phyloP scores from a whole-genome alignment of 2,329 filamentous ascomycete genomes.

The Pseudocercospora vitis region DNA sequence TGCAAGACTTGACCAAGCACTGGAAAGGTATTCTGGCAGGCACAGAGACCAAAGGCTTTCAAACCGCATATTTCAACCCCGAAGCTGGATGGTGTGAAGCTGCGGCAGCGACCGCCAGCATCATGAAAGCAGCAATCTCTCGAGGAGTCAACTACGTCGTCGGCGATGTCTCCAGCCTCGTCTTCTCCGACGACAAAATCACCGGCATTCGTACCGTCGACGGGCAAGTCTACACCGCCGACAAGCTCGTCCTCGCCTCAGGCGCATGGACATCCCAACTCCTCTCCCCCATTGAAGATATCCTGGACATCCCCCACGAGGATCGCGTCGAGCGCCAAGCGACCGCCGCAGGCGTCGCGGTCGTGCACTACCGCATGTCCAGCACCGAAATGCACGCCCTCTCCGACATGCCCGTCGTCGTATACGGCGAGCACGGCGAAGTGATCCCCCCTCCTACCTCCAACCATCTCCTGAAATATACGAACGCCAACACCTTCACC shows the following conservation, averaged over 20 bases:
- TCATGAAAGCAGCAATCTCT: constrained; percentile 47
- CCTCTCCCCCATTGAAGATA: constrained; percentile 52
- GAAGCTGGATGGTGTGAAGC: constrained; percentile 57
- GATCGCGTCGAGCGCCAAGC: constrained; percentile 55
- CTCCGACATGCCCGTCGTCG: constrained; percentile 54
- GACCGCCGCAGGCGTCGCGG: constrained; percentile 59
- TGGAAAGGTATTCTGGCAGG: constrained; percentile 46
- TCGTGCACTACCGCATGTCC: constrained; percentile 57
- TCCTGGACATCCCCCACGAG: constrained; percentile 45
- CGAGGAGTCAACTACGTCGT: constrained; percentile 49
- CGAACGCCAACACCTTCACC: constrained; percentile 56
- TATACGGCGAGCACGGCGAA: constrained; percentile 50
- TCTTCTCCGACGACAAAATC: constrained; percentile 37
- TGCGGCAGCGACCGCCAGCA: constrained; percentile 45
- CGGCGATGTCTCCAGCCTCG: constrained; percentile 47
- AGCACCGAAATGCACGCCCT: constrained; percentile 52
- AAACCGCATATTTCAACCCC: constrained; percentile 51
- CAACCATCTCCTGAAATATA: constrained; percentile 59
- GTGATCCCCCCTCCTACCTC: constrained; percentile 52
- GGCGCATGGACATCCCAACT: constrained; percentile 59
- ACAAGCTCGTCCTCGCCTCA: constrained; percentile 56
- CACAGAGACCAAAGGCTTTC: constrained; percentile 42
- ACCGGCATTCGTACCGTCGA: constrained; percentile 52
- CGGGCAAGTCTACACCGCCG: constrained; percentile 51
- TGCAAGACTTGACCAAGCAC: constrained; percentile 42